Base-by-base conservation (phyloP, 2,329 filamentous ascomycete genomes). In the Metarhizium sp. region DNA sequence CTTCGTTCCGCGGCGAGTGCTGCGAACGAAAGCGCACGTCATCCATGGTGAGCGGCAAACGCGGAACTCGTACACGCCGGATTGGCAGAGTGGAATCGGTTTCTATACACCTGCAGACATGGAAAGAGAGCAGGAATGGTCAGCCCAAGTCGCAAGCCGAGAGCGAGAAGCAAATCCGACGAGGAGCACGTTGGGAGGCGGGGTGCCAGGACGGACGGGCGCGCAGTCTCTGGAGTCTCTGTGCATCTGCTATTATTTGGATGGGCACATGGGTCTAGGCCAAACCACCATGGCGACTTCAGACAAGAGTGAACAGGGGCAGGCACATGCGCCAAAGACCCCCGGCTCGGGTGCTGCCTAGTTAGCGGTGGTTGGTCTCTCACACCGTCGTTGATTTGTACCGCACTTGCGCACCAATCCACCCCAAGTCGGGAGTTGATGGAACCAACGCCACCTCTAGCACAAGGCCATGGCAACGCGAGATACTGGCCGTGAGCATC, bases 11-110 rank as follows among this genome's bases (percentile, higher is more conserved):
- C 55, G 89, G 83, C 63, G 88, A 88, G 72, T 88, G 85, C 72
- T 91, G 86, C 67, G 81, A 81, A 64, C 86, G 85, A 73, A 88
- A 92, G 69, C 86, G 86, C 72, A 89, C 77, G 73, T 91, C 87
- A 73, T 92, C 88, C 81, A 90, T 88, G 64, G 43, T 59, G 63
- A 60, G 59, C 60, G 63, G 52, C 52, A 42, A 53, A 51, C 71
- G 71, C 69, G 71, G 70, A 67, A 66, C 65, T 72, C 59, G 63
- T 68, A 66, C 66, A 70, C 62, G 68, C 69, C 68, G 62, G 66
- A 70, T 70, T 71, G 68, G 67, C 67, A 65, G 61, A 63, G 62
- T 55, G 60, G 55, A 59, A 56, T 62, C 58, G 60, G 58, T 63
- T 20, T 52, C 62, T 68, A 70, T 62, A 63, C 60, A 60, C 60